Evolutionary conservation across 352 stramenopile genomes (phyloP), one percentile per base, ranked within the genome.

Genomic region (Globisporangium yorkense): DNA sequence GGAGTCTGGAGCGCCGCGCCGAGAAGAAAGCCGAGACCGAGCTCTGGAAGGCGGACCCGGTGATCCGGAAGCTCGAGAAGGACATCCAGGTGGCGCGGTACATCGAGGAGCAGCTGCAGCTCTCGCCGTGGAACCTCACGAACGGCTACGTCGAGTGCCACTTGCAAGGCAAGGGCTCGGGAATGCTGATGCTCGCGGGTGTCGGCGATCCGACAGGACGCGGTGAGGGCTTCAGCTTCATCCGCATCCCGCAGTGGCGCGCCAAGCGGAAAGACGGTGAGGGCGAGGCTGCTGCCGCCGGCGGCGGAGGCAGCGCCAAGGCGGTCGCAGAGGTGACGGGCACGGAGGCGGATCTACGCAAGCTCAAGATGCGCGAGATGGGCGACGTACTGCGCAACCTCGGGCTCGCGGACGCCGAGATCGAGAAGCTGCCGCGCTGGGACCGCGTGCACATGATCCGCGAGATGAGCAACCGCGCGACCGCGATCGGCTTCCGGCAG

Each of bases 141-240:
- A 89, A 88, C 58, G 90, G 90, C 51, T 94, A 91, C 57, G 84
- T 94, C 5, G 84, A 94, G 53, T 94, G 84, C 46, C 84, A 94
- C 52, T 51, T 92, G 37, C 84, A 92, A 57, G 81, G 84, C 40
- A 94, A 94, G 75, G 84, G 84, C 29, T 88, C 79, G 24, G 83
- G 83, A 18, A 91, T 93, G 80, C 62, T 94, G 21, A 66, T 81
- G 50, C 68, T 94, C 18, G 77, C 81, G 75, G 84, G 84, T 33
- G 83, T 90, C 24, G 84, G 84, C 62, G 84, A 94, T 53, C 84
- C 84, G 18, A 88, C 81, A 27, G 84, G 80, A 46, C 76, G 81
- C 56, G 84, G 84, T 67, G 84, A 94, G 71, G 84, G 84, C 37
- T 43, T 43, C 57, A 75, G 13, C 59, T 67, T 13, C 78, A 70